Conservation (phyloP, 1,284 basidiomycete genomes). For the Mycosarcoma maydis region DNA sequence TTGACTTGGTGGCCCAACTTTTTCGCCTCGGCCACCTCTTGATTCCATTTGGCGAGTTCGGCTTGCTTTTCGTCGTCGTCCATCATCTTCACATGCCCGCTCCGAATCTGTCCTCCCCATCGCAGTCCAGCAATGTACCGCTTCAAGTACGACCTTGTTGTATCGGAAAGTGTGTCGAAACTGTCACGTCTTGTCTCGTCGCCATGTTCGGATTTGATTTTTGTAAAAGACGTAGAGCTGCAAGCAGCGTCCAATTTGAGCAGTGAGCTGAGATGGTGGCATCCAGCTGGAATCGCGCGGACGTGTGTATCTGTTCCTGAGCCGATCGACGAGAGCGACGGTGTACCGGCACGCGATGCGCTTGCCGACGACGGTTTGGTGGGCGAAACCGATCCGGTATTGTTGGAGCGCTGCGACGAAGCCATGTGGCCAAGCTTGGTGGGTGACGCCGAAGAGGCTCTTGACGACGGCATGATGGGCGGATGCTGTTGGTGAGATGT, state of each 20-base stretch:
- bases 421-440: slow-evolving; percentile 21
- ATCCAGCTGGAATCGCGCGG: slow-evolving; percentile 24
- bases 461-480: slow-evolving; percentile 26
- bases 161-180: slow-evolving; percentile 21
- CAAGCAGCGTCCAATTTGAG: too few relatives aligned
- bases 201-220: slow-evolving; percentile 40
- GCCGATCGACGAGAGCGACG: slow-evolving; percentile 3
- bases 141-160: slow-evolving; percentile 27
- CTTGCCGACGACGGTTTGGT: slow-evolving; percentile 28
- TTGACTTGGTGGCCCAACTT: slow-evolving; percentile 28
- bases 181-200: slow-evolving; percentile 15
- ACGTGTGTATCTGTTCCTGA: not conserved
- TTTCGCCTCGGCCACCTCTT: slow-evolving; percentile 20
- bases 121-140: slow-evolving; percentile 56
- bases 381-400: slow-evolving; percentile 29
- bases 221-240: slow-evolving; percentile 2
- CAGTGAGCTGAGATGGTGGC: too few relatives aligned
- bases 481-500: too few relatives aligned
- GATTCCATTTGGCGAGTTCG: slow-evolving; percentile 12
- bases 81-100: slow-evolving; percentile 47
- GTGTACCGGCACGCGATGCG: slow-evolving; percentile 37
- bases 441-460: slow-evolving; percentile 19
- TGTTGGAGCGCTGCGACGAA: slow-evolving; percentile 31
- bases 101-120: slow-evolving; percentile 54
- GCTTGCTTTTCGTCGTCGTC: slow-evolving; percentile 44